These are phyloP conservation scores for Arthrobotrys megalospora DNA, from an alignment of 2,329 filamentous ascomycete genomes.

Conservation along the genomic window DNA sequence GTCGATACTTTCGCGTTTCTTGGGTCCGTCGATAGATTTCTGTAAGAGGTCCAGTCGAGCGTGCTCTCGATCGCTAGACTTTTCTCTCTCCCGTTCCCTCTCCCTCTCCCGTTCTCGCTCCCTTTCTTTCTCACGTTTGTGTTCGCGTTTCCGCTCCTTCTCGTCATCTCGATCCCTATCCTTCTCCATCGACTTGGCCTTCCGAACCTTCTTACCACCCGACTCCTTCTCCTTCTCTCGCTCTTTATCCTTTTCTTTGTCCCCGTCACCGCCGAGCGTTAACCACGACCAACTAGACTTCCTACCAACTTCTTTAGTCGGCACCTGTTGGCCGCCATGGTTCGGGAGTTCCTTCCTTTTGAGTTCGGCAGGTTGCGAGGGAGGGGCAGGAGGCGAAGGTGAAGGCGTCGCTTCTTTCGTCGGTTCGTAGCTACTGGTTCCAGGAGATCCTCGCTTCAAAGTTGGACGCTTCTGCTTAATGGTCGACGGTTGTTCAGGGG, in stretches of 20 bases:
- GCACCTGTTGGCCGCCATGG: conserved; percentile 67
- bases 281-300: conserved; percentile 88
- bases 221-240: conserved; percentile 77
- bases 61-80: conserved; percentile 76
- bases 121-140: conserved; percentile 71
- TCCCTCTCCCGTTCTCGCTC: conserved; percentile 69
- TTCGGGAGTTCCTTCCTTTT: conserved; percentile 40
- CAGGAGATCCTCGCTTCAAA: conserved; percentile 48
- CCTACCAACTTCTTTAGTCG: conserved; percentile 78
- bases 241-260: conserved; percentile 77
- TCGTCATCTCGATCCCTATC: conserved; percentile 73
- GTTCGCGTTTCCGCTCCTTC: conserved; percentile 64
- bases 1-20: conserved; percentile 83
- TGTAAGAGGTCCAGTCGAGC: conserved; percentile 87
- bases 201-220: conserved; percentile 64
- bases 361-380: conserved; percentile 18
- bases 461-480: conserved; percentile 44
- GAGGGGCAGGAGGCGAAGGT: conserved; percentile 26
- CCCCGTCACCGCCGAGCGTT: conserved; percentile 71
- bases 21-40: conserved; percentile 82
- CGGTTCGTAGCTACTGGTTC: conserved; percentile 42
- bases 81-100: conserved; percentile 67
- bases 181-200: conserved; percentile 69
- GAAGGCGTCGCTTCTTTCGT: conserved; percentile 27
- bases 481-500: background rate